These are phyloP conservation scores for Neurospora hispaniola DNA, from an alignment of 495 filamentous ascomycete genomes.

Conservation along the genomic window DNA sequence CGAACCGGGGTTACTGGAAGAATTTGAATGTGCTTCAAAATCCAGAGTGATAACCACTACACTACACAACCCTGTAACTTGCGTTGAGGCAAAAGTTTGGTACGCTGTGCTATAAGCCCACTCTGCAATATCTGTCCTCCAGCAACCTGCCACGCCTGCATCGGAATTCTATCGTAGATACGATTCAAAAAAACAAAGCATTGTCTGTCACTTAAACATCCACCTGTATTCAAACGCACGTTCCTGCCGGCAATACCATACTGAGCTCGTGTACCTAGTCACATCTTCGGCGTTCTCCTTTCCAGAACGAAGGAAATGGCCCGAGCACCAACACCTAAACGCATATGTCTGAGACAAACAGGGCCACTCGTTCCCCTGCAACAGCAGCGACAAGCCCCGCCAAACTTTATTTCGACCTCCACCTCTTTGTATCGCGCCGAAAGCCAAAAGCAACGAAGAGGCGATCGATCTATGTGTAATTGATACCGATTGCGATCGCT, in stretches of 20 bases:
- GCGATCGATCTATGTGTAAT: background rate
- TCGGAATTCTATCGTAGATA: background rate
- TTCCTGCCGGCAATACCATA: background rate
- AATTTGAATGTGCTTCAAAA: background rate
- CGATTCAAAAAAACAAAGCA: background rate
- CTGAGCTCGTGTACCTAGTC: background rate
- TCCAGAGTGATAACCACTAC: constrained; percentile 1
- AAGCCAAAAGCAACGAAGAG: background rate
- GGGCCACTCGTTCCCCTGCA: background rate
- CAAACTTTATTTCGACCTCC: constrained; percentile 4
- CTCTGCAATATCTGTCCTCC: no score
- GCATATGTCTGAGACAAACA: background rate
- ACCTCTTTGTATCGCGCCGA: background rate
- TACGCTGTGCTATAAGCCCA: background rate
- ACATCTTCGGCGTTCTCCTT: background rate
- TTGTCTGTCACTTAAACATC: background rate
- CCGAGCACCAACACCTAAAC: background rate
- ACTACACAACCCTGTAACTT: background rate
- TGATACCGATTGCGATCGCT: background rate
- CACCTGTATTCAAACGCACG: background rate
- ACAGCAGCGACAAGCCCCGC: background rate
- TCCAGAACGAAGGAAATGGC: background rate
- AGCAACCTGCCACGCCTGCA: no score
- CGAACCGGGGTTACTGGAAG: background rate
- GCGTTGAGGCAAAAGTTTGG: background rate